phyloP scores from a whole-genome alignment of 176 grass and related monocot species.

The Pharus latifolius region DNA sequence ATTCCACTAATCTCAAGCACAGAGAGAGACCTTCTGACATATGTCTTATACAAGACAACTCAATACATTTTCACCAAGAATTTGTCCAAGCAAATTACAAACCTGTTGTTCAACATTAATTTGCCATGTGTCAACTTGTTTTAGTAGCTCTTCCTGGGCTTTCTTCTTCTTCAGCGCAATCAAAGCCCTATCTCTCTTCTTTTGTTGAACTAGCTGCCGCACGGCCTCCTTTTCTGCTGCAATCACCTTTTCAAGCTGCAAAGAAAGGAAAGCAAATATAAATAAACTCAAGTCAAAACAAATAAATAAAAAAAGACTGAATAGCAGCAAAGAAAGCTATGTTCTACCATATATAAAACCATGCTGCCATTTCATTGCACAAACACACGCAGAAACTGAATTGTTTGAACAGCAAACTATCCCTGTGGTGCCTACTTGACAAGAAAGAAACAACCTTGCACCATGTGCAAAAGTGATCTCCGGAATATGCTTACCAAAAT shows the following conservation, averaged over 20 bases:
- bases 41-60: neutral
- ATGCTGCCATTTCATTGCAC: too few species aligned
- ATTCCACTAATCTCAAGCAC: neutral
- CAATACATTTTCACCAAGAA: neutral
- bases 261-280: neutral
- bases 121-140: constrained; percentile 91
- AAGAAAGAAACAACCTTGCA: too few species aligned
- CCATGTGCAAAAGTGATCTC: too few species aligned
- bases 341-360: too few species aligned
- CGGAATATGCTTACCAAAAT: too few species aligned
- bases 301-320: too few species aligned
- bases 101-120: constrained; percentile 97
- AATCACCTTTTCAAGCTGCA: constrained; percentile 85
- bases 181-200: constrained; percentile 89
- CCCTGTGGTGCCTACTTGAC: too few species aligned
- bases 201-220: constrained; percentile 69
- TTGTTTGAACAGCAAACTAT: too few species aligned
- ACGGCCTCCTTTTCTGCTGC: constrained; percentile 94
- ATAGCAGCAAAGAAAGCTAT: too few species aligned
- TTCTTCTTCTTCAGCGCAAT: constrained; percentile 98
- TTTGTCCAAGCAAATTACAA: constrained; percentile 9
- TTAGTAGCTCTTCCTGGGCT: constrained; percentile 78
- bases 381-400: too few species aligned
- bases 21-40: neutral
- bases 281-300: neutral